phyloP scores from a whole-genome alignment of 2,329 filamentous ascomycete genomes.

The Aureobasidium sp. region DNA sequence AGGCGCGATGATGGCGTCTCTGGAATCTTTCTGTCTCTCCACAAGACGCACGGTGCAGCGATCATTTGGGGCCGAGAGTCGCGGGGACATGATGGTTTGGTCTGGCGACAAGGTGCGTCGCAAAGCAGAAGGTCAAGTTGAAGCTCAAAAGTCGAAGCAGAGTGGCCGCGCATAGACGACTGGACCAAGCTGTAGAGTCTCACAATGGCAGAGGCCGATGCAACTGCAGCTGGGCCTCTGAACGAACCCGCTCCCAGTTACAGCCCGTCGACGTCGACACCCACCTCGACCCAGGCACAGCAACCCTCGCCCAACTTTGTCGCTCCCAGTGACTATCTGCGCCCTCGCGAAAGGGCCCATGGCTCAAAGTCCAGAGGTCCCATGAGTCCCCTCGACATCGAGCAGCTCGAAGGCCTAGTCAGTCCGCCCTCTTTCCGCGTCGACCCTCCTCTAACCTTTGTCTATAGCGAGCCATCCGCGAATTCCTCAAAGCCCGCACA shows the following conservation, averaged over 20 bases:
- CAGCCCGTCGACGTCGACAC: background rate
- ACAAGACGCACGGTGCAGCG: slow-evolving; percentile 1
- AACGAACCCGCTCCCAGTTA: background rate
- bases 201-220: slow-evolving; percentile 9
- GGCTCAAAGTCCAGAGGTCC: slow-evolving; percentile 20
- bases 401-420: slow-evolving; percentile 72
- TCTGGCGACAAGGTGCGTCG: background rate
- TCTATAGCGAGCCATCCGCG: slow-evolving; percentile 72
- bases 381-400: slow-evolving; percentile 58
- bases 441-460: slow-evolving; percentile 7
- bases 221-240: slow-evolving; percentile 4
- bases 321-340: slow-evolving; percentile 29
- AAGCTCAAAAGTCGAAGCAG: background rate
- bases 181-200: background rate
- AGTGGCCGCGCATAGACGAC: background rate
- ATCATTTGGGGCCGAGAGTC: background rate
- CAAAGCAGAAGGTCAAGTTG: background rate
- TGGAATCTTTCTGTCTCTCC: background rate
- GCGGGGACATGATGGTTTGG: background rate
- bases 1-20: background rate
- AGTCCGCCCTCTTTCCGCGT: slow-evolving; percentile 28
- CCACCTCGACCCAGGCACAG: background rate
- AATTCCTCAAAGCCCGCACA: slow-evolving; percentile 91
- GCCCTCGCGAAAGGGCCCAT: slow-evolving; percentile 17
- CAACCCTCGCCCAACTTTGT: slow-evolving; percentile 24